phyloP scores from a whole-genome alignment of 768 basidiomycete species.

The Trametes elegans region DNA sequence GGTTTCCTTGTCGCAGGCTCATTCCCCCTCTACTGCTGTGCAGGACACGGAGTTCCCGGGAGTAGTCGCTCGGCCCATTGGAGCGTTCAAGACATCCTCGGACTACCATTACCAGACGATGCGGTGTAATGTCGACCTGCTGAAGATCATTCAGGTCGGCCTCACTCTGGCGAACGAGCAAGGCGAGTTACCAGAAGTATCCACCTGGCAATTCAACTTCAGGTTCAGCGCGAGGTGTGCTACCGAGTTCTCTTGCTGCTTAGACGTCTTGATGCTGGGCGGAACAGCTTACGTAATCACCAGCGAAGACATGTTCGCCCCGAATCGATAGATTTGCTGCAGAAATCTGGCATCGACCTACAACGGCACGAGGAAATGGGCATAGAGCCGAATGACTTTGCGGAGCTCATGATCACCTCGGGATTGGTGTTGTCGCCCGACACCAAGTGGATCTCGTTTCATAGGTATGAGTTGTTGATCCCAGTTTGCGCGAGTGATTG shows the following conservation, averaged over 20 bases:
- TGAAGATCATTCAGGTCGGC: constrained; percentile 97
- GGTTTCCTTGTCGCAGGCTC: constrained; percentile 17
- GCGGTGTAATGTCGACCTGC: constrained; percentile 97
- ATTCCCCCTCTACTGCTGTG: constrained; percentile 18
- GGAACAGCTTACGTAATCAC: constrained; percentile 19
- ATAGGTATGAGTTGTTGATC: constrained; percentile 63
- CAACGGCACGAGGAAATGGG: constrained; percentile 90
- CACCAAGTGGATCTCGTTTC: constrained; percentile 96
- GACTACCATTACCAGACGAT: constrained; percentile 99
- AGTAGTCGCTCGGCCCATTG: constrained; percentile 96
- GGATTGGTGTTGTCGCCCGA: constrained; percentile 88
- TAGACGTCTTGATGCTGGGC: constrained; percentile 1
- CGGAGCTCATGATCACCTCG: constrained; percentile 94
- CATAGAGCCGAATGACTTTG: constrained; percentile 91
- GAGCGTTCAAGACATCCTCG: constrained; percentile 91
- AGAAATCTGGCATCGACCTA: constrained; percentile 96
- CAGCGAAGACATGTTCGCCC: constrained; percentile 99
- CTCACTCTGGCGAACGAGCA: constrained; percentile 93
- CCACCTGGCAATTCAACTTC: constrained; percentile 99
- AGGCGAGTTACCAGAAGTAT: constrained; percentile 85
- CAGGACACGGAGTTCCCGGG: constrained; percentile 99
- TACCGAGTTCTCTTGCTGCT: not conserved
- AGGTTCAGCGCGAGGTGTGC: constrained; percentile 84
- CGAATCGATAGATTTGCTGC: constrained; percentile 92
- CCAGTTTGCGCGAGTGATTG: constrained; percentile 10